Percentiles rank a stretch among this genome's conserved stretches.
Conservation (phyloP, 2,329 filamentous ascomycete species). For the Neonectria faginata region DNA sequence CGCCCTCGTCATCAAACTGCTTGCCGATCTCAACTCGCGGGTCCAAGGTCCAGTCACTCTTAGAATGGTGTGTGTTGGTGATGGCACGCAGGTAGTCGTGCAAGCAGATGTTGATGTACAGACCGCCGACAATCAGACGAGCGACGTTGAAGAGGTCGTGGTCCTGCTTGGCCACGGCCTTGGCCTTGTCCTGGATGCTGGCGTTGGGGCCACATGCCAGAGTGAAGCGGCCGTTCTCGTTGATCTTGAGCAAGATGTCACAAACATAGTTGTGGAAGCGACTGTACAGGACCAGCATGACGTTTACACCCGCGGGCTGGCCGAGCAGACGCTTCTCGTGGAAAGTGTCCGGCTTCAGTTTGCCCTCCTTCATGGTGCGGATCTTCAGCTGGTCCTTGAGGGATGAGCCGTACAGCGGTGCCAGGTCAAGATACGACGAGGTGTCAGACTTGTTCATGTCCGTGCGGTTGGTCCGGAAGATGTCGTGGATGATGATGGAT, state of each 20-base stretch:
- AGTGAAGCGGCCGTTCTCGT: conserved; percentile 72
- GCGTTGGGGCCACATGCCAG: conserved; percentile 25
- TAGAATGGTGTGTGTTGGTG: conserved; percentile 1
- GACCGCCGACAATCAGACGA: conserved; percentile 49
- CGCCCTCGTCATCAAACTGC: background rate
- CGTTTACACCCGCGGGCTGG: conserved; percentile 76
- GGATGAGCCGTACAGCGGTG: conserved; percentile 78
- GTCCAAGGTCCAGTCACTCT: conserved; percentile 4
- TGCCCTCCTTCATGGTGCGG: conserved; percentile 73
- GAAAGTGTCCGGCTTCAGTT: conserved; percentile 78
- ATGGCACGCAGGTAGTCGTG: conserved; percentile 2
- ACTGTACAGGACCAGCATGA: conserved; percentile 75
- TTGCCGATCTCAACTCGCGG: conserved; percentile 34
- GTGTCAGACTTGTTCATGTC: conserved; percentile 74
- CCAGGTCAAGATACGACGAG: conserved; percentile 80
- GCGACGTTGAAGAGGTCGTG: conserved; percentile 68
- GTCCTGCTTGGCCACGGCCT: conserved; percentile 57
- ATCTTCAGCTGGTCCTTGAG: conserved; percentile 71
- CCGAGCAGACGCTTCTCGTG: conserved; percentile 72
- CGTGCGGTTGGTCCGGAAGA: conserved; percentile 60
- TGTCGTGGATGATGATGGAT: conserved; percentile 64
- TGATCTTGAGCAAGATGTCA: conserved; percentile 72
- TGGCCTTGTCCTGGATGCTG: conserved; percentile 44
- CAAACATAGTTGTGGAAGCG: conserved; percentile 78
- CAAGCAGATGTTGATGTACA: conserved; percentile 6